Conservation (phyloP, 1,139 yeast genomes). For the Protomyces inundatus region DNA sequence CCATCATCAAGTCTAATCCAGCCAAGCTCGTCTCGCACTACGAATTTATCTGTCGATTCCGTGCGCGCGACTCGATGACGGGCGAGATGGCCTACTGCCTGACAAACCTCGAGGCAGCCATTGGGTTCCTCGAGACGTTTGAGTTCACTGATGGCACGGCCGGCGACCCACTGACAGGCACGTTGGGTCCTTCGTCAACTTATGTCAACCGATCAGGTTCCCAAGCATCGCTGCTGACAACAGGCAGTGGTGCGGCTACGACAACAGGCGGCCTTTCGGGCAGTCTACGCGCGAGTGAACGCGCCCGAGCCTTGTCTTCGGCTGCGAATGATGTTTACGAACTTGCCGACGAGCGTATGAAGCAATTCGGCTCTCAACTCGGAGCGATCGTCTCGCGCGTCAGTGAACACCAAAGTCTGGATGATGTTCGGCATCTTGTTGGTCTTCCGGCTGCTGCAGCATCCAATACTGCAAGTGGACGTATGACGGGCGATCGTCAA, state of each 20-base stretch:
- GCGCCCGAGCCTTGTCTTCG: slow-evolving; percentile 23
- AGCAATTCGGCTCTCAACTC: slow-evolving; percentile 12
- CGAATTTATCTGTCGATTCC: slow-evolving; percentile 51
- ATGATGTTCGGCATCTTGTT: slow-evolving; percentile 19
- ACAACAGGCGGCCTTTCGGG: background rate
- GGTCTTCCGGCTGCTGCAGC: slow-evolving; percentile 4
- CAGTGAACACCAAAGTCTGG: slow-evolving; percentile 11
- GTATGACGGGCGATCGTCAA: background rate
- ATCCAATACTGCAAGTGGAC: background rate
- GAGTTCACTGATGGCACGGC: slow-evolving; percentile 20
- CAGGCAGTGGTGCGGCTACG: background rate
- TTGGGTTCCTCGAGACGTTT: slow-evolving; percentile 48
- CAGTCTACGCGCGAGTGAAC: slow-evolving; percentile 13
- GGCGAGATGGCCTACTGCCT: slow-evolving; percentile 55
- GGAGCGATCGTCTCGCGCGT: slow-evolving; percentile 16
- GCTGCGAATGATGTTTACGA: slow-evolving; percentile 23
- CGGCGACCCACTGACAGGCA: slow-evolving; percentile 1
- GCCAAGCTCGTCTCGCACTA: slow-evolving; percentile 49
- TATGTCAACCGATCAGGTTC: background rate
- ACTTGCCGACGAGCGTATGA: slow-evolving; percentile 23
- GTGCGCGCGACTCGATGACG: slow-evolving; percentile 45
- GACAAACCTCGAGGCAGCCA: slow-evolving; percentile 61
- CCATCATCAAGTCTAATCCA: slow-evolving; percentile 45
- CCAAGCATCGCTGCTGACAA: background rate
- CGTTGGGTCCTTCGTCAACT: background rate